Evolutionary conservation across 106 monocot genomes (phyloP).

Genomic region (Dendrobium huoshanense): DNA sequence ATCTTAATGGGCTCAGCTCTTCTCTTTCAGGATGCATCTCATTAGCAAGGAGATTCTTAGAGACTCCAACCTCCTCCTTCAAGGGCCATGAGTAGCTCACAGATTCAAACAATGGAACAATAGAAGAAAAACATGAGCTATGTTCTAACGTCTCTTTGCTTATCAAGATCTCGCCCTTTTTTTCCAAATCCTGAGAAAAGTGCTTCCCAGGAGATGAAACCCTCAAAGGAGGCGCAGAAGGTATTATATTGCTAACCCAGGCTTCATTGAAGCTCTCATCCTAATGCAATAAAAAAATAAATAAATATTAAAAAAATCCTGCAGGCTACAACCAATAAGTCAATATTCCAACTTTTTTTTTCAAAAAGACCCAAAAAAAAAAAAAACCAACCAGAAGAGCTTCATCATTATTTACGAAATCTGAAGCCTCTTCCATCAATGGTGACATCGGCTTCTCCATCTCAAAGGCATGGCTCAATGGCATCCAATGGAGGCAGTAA

Average conservation of each 20-base stretch:
- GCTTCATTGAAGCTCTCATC: slow-evolving; percentile 9
- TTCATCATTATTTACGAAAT: slow-evolving; percentile 19
- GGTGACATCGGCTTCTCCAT: slow-evolving; percentile 25
- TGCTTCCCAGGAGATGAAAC: neutral
- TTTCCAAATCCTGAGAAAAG: neutral
- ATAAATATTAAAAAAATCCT: neutral
- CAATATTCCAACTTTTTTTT: neutral
- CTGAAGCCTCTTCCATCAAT: slow-evolving; percentile 25
- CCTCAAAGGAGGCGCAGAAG: slow-evolving; percentile 31
- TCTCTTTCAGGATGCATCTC: slow-evolving; percentile 1
- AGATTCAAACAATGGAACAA: neutral
- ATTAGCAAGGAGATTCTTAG: slow-evolving; percentile 3
- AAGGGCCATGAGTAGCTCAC: neutral
- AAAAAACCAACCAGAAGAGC: slow-evolving; percentile 19
- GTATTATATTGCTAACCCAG: slow-evolving; percentile 3
- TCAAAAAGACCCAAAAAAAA: neutral
- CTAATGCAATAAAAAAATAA: slow-evolving; percentile 12
- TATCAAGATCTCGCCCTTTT: neutral
- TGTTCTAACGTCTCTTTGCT: neutral
- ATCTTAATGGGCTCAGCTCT: neutral
- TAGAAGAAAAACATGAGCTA: slow-evolving; percentile 5
- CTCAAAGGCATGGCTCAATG: slow-evolving; percentile 20
- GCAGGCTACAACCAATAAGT: neutral
- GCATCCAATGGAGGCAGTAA: slow-evolving; percentile 47
- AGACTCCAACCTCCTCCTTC: slow-evolving; percentile 3